These are phyloP conservation scores for Capsicum chinense DNA, from an alignment of 257 asterid genomes.

Conservation along the genomic window DNA sequence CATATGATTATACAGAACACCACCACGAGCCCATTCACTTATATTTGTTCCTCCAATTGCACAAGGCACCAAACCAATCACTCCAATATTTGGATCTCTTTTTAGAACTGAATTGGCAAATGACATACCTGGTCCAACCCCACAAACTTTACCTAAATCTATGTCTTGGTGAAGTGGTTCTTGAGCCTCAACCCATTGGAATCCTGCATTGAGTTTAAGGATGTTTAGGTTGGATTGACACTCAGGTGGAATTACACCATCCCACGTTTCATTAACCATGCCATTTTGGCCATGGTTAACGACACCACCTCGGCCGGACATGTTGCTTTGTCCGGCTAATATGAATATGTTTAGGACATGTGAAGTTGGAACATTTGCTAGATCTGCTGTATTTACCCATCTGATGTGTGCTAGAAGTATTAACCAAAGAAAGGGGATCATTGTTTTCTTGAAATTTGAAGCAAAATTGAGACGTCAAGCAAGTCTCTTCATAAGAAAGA, in stretches of 20 bases:
- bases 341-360: slow-evolving; percentile 56
- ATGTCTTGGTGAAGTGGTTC: slow-evolving; percentile 88
- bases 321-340: slow-evolving; percentile 88
- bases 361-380: slow-evolving; percentile 6
- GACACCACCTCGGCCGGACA: slow-evolving; percentile 91
- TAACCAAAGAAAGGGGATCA: slow-evolving; percentile 51
- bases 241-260: slow-evolving; percentile 55
- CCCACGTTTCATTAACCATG: slow-evolving; percentile 54
- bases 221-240: slow-evolving; percentile 46
- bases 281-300: slow-evolving; percentile 35
- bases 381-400: slow-evolving; percentile 33
- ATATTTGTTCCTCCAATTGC: slow-evolving; percentile 48
- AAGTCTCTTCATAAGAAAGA: slow-evolving; percentile 13
- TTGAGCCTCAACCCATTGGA: slow-evolving; percentile 60
- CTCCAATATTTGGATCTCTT: slow-evolving; percentile 50
- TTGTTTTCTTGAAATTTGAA: slow-evolving; percentile 30
- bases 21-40: slow-evolving; percentile 42
- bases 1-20: slow-evolving; percentile 35
- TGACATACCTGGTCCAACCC: slow-evolving; percentile 89
- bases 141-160: slow-evolving; percentile 58
- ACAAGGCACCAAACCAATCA: slow-evolving; percentile 62
- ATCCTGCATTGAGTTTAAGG: slow-evolving; percentile 51
- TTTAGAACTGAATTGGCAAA: slow-evolving; percentile 51
- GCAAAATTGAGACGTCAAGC: slow-evolving; percentile 13
- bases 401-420: slow-evolving; percentile 45